phyloP scores from a whole-genome alignment of 75 land plant genomes.

The Pinus albicaulis region DNA sequence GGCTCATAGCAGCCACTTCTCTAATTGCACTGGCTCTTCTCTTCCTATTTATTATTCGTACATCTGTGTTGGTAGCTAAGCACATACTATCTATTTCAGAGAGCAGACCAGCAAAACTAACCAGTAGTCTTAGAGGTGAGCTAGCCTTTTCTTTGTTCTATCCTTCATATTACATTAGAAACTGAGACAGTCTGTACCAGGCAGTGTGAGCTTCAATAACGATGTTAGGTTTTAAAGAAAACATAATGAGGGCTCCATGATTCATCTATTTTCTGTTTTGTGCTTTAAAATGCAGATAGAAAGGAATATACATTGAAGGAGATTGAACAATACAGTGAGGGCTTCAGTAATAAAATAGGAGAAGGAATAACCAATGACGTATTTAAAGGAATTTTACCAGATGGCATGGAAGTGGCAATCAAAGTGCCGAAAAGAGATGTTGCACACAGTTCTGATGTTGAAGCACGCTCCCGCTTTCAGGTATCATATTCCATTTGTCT shows the following conservation, averaged over 20 bases:
- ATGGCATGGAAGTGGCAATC: slow-evolving; percentile 25
- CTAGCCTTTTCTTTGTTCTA: not conserved
- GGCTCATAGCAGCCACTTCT: slow-evolving; percentile 15
- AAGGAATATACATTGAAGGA: slow-evolving; percentile 16
- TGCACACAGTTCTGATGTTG: slow-evolving; percentile 16
- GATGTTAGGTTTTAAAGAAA: not conserved
- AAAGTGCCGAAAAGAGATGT: slow-evolving; percentile 18
- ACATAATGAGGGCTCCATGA: not conserved
- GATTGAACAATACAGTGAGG: slow-evolving; percentile 15
- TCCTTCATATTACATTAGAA: not conserved
- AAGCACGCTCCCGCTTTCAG: slow-evolving; percentile 24
- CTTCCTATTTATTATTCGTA: slow-evolving; percentile 10
- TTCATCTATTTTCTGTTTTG: not conserved
- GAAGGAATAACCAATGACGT: slow-evolving; percentile 25
- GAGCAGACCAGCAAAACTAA: not conserved
- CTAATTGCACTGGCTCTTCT: slow-evolving; percentile 13
- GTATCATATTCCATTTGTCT: not conserved
- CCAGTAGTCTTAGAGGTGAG: not conserved
- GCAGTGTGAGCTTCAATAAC: not conserved
- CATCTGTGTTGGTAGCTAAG: slow-evolving; percentile 7
- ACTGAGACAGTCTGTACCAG: not conserved
- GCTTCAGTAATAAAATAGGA: slow-evolving; percentile 24
- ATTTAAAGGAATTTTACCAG: slow-evolving; percentile 28
- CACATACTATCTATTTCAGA: not conserved
- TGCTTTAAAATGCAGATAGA: slow-evolving; percentile 7